Base-by-base conservation (phyloP, 2,329 filamentous ascomycete species). In the Grosmannia clavigera region DNA sequence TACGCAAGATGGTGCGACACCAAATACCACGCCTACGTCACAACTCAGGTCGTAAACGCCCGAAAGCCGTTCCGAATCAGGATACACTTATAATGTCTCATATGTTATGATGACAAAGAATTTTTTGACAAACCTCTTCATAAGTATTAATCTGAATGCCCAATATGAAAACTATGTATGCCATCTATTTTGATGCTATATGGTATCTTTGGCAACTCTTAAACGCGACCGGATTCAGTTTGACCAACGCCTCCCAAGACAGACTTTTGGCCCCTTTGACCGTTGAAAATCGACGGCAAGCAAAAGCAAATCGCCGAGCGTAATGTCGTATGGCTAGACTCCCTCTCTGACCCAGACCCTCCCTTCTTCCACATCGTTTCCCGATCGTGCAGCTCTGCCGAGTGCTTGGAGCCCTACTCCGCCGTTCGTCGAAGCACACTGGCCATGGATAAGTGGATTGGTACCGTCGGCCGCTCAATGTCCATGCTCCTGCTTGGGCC, bases 401-500 rank as follows among this genome's bases (percentile, higher is more conserved):
- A 33, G 11, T 25, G 6, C 9, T 29, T 38, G 4, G 58, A 53
- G 16, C 16, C 35, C 61, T 62, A 61, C 19, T 58, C 56, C 11
- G 43, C 57, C 27, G 55, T 59, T 50, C 65, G 60, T 55, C 68
- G 65, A 1, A 69, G 60, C 2, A 70, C 66, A 2, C 64, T 66
- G 10, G 67, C 66, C 67, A 75, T 67, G 25, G 70, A 70, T 25
- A 74, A 64, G 53, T 70, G 65, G 19, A 65, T 61, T 1, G 60
- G 64, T 53, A 74, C 56, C 0, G 68, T 64, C 0, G 76, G 76
- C 46, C 81, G 72, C 33, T 76, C 69, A 52, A 84, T 78, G 63
- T 84, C 81, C 65, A 83, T 65, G 66, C 81, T 84, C 59, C 81
- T 71, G 64, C 81, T 83, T 1, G 80, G 78, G 60, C 82, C 76